Evolutionary conservation across 2,329 filamentous ascomycete genomes (phyloP).

Genomic region (Sarocladium strictum): DNA sequence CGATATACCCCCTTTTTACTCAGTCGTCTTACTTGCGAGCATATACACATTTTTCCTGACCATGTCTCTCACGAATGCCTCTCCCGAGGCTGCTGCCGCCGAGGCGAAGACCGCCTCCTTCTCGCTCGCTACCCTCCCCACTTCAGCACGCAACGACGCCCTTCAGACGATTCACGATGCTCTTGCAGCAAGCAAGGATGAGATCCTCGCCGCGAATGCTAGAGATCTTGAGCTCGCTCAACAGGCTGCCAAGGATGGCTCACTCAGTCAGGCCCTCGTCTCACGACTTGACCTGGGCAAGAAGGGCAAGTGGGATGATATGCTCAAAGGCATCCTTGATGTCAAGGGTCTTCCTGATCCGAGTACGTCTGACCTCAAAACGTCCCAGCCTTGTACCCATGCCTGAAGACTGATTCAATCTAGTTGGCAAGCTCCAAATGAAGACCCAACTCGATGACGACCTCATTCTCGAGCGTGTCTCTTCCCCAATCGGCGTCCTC

Average conservation of each 20-base stretch:
- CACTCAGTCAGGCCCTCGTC: slow-evolving; percentile 74
- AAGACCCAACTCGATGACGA: slow-evolving; percentile 82
- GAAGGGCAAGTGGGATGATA: slow-evolving; percentile 92
- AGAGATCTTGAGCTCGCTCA: slow-evolving; percentile 72
- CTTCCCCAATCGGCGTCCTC: slow-evolving; percentile 93
- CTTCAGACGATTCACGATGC: slow-evolving; percentile 76
- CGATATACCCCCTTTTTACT: background rate
- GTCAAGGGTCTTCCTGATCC: slow-evolving; percentile 82
- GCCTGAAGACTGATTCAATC: background rate
- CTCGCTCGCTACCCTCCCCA: slow-evolving; percentile 72
- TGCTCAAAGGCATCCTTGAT: slow-evolving; percentile 91
- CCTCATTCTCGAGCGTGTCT: slow-evolving; percentile 78
- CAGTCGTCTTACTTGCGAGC: too few species aligned
- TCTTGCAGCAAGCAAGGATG: slow-evolving; percentile 61
- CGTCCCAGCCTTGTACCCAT: too few species aligned
- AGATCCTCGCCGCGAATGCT: slow-evolving; percentile 82
- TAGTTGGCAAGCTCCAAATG: slow-evolving; percentile 79
- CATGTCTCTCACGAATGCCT: slow-evolving; percentile 89
- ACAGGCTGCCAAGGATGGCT: slow-evolving; percentile 66
- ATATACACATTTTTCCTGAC: too few species aligned
- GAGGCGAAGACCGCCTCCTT: slow-evolving; percentile 78
- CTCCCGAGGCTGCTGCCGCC: slow-evolving; percentile 68
- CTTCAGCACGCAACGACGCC: slow-evolving; percentile 73
- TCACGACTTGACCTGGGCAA: slow-evolving; percentile 82
- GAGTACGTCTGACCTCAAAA: slow-evolving; percentile 49